Evolutionary conservation across 2,329 filamentous ascomycete genomes (phyloP).

Genomic region (Pseudohalonectria lignicola): DNA sequence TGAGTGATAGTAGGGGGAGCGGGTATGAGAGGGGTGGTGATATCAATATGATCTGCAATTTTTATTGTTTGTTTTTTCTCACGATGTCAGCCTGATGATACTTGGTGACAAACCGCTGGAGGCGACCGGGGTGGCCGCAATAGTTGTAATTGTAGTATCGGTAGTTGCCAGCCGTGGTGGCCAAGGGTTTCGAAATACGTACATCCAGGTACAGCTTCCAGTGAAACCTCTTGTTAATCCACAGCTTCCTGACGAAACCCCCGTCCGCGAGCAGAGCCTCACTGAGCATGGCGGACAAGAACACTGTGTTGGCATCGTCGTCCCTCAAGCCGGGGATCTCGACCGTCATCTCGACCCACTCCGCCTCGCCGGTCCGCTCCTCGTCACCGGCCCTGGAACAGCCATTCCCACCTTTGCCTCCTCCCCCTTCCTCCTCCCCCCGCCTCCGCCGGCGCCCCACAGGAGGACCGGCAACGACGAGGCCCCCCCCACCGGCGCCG

Average conservation of each 20-base stretch:
- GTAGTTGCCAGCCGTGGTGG: too few species aligned
- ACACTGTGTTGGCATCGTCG: conserved; percentile 82
- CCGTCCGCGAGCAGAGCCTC: conserved; percentile 74
- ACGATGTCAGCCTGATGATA: too few species aligned
- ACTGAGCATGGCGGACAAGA: conserved; percentile 75
- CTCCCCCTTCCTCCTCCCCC: too few species aligned
- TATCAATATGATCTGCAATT: conserved; percentile 68
- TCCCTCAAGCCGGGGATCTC: conserved; percentile 87
- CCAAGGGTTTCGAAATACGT: too few species aligned
- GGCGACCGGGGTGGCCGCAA: too few species aligned
- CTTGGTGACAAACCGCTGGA: too few species aligned
- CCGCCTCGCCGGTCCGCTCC: conserved; percentile 32
- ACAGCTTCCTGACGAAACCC: conserved; percentile 58
- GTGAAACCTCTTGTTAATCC: conserved; percentile 86
- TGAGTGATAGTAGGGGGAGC: conserved; percentile 82
- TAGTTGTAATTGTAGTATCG: too few species aligned
- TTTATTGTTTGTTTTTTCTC: too few species aligned
- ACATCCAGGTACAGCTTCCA: conserved; percentile 96
- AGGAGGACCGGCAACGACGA: conserved; percentile 12
- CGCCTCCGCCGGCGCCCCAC: conserved; percentile 20
- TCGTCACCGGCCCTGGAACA: conserved; percentile 14
- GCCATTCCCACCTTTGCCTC: conserved; percentile 28
- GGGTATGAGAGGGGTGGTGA: conserved; percentile 91
- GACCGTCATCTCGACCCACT: conserved; percentile 85
- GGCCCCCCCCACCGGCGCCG: too few species aligned